These are phyloP conservation scores for Phytopythium aichiense DNA, from an alignment of 352 stramenopile genomes.

Conservation along the genomic window DNA sequence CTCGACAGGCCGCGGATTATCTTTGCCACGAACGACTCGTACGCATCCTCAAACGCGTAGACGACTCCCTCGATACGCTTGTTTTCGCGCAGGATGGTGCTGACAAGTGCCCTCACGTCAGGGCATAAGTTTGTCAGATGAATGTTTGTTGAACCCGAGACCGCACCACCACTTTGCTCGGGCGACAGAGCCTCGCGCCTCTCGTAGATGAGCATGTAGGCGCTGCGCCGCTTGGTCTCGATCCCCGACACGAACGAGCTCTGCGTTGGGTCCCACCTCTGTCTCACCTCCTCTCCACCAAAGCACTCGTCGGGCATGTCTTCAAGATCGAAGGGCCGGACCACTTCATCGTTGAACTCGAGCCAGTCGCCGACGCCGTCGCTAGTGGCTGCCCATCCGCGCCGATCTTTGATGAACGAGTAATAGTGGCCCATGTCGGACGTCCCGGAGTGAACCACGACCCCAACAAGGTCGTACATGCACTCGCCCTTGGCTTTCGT, in stretches of 20 bases:
- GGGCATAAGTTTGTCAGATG: neutral
- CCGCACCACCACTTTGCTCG: neutral
- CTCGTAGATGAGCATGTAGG: conserved; percentile 83
- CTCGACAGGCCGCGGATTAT: conserved; percentile 13
- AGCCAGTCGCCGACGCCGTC: conserved; percentile 54
- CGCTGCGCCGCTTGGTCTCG: conserved; percentile 63
- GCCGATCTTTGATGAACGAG: conserved; percentile 88
- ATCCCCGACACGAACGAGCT: conserved; percentile 24
- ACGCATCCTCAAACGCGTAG: conserved; percentile 28
- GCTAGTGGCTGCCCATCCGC: neutral
- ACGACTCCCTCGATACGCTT: conserved; percentile 26
- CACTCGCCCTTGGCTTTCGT: conserved; percentile 4
- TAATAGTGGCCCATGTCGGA: conserved; percentile 94
- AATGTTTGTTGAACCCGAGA: neutral
- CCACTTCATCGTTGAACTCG: conserved; percentile 91
- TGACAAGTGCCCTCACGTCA: conserved; percentile 15
- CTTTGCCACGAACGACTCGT: conserved; percentile 22
- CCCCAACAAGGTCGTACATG: conserved; percentile 88
- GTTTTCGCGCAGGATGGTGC: conserved; percentile 25
- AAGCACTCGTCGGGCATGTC: conserved; percentile 87
- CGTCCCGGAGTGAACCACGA: conserved; percentile 92
- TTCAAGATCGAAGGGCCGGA: conserved; percentile 73
- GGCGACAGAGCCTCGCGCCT: conserved; percentile 8
- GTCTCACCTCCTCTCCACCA: conserved; percentile 77
- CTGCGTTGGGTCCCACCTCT: conserved; percentile 43